These are phyloP conservation scores for Liriodendron chinense DNA, from an alignment of 164 flowering plant genomes.

Conservation along the genomic window DNA sequence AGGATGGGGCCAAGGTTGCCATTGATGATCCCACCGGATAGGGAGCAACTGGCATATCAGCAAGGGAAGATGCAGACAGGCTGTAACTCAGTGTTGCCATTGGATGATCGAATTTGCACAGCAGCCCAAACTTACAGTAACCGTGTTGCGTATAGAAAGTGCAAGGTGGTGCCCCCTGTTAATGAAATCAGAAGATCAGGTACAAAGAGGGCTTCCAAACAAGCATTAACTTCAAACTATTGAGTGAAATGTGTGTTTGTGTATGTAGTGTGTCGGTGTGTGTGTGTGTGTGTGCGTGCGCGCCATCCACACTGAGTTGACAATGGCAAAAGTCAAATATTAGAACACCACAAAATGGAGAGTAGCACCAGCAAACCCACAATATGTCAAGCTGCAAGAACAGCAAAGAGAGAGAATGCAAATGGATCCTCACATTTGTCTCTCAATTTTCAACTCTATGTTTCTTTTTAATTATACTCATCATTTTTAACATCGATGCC, in stretches of 20 bases:
- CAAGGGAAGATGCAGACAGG: slow-evolving; percentile 95
- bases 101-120: slow-evolving; percentile 93
- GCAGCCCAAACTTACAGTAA: slow-evolving; percentile 77
- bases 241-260: not conserved
- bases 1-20: slow-evolving; percentile 80
- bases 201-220: not conserved
- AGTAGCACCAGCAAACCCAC: not conserved
- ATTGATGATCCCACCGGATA: slow-evolving; percentile 78
- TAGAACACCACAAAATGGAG: not conserved
- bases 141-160: slow-evolving; percentile 69
- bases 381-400: not conserved
- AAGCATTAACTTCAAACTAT: not conserved
- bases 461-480: no score
- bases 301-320: no score
- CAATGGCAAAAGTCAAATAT: not conserved
- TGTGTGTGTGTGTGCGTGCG: no score
- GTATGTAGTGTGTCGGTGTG: no score
- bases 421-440: not conserved
- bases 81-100: slow-evolving; percentile 75
- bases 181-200: slow-evolving; percentile 3
- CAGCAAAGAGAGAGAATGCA: not conserved
- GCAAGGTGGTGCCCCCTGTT: slow-evolving; percentile 75
- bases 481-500: no score
- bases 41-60: slow-evolving; percentile 92
- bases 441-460: no score